Evolutionary conservation across 2,329 filamentous ascomycete species (phyloP), one percentile per base, ranked within the genome.

Genomic region (Exophiala dermatitidis): DNA sequence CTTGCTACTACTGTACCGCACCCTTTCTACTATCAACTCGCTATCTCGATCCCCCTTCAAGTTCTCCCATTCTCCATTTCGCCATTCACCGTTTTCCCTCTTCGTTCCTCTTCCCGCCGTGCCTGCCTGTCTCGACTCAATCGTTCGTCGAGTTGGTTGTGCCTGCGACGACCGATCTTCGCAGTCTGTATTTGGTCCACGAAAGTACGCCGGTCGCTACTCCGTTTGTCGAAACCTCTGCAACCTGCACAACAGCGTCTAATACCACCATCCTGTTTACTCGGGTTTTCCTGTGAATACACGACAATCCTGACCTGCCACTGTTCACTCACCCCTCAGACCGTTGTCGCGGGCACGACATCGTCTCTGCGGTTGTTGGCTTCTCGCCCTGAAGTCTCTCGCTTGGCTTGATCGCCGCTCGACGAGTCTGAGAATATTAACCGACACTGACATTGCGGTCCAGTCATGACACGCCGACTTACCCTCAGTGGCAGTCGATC

Each of bases 401-500:
- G 34, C 49, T 54, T 33, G 44, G 31, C 28, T 41, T 19, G 37
- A 38, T 51, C 46, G 32, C 19, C 40, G 19, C 44, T 44, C 44
- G 9, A 28, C 12, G 5, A 4, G 19, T 26, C 38, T 26, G 36
- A 38, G 6, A 45, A 36, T 36, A 36, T 36, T 36, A 7, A 7
- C 28, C 42, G 19, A 7, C 6, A 7, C 29, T 29, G 42, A 32
- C 3, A 4, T n/a, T 29, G 6, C 3, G 30, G n/a, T 10, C 10
- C 29, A 40, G 36, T 46, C 12, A 63, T 63, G 59, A 63, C 59
- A 36, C 56, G 62, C 38, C 44, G 62, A 52, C 51, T 64, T 29
- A 63, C 62, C 47, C 40, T 64, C 54, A 61, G 55, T 48, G 57
- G 56, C 41, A 60, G 47, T 50, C 61, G 59, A 48, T 57, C 57